These are phyloP conservation scores for Caryocar brasiliense DNA, from an alignment of 441 rosid species.

Conservation along the genomic window DNA sequence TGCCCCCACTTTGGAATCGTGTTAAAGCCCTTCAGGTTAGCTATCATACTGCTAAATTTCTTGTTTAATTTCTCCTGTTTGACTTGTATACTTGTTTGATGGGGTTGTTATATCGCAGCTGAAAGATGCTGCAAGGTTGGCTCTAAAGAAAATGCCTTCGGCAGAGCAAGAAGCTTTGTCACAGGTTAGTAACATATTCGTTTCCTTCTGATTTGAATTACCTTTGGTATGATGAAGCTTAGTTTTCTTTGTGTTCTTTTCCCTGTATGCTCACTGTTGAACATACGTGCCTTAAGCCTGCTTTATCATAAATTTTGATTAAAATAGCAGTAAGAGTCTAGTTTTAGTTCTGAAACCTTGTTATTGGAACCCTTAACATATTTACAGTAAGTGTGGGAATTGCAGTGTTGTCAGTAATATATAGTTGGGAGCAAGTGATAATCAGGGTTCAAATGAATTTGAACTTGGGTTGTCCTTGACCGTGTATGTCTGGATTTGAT, in stretches of 20 bases:
- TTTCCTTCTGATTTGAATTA: neutral
- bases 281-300: too few species aligned
- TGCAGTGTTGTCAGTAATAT: too few species aligned
- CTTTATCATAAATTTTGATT: too few species aligned
- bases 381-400: too few species aligned
- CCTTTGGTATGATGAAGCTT: neutral
- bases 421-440: neutral
- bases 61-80: constrained; percentile 6
- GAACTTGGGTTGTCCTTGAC: too few species aligned
- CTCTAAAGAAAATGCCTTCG: constrained; percentile 80
- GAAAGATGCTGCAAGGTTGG: constrained; percentile 91
- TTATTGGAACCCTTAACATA: too few species aligned
- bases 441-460: neutral
- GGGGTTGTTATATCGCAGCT: constrained; percentile 40
- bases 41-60: constrained; percentile 7
- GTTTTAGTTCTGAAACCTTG: too few species aligned
- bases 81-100: constrained; percentile 11
- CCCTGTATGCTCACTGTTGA: too few species aligned
- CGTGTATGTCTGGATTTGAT: too few species aligned
- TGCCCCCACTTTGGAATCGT: constrained; percentile 87
- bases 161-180: constrained; percentile 91
- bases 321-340: too few species aligned
- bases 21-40: constrained; percentile 92
- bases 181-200: constrained; percentile 42
- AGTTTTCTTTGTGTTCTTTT: neutral